phyloP scores from a whole-genome alignment of 352 stramenopile genomes.

The Globisporangium heterothallicum region DNA sequence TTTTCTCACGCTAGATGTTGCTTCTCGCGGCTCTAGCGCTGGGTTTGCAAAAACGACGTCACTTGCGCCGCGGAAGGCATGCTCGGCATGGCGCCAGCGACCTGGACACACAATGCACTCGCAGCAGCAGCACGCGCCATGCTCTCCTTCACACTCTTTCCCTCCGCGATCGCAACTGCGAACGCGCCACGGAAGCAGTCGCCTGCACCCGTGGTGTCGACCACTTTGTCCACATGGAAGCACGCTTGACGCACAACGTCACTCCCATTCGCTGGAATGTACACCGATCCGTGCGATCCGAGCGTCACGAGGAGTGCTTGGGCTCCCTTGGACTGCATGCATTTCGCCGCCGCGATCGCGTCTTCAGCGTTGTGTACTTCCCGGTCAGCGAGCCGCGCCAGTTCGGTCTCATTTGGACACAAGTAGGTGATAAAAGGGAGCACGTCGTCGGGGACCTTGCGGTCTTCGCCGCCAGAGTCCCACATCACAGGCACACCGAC shows the following conservation, averaged over 20 bases:
- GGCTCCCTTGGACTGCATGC: constrained; percentile 42
- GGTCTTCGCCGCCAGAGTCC: constrained; percentile 74
- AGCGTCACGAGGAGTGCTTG: constrained; percentile 65
- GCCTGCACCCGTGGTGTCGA: constrained; percentile 75
- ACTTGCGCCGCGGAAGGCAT: constrained; percentile 44
- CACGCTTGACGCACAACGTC: constrained; percentile 37
- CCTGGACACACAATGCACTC: constrained; percentile 63
- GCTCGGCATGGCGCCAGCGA: constrained; percentile 56
- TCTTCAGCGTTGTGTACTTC: constrained; percentile 37
- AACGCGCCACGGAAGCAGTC: constrained; percentile 77
- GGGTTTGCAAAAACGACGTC: constrained; percentile 20
- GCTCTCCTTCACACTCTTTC: constrained; percentile 36
- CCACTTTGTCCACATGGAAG: constrained; percentile 52
- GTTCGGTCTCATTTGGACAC: constrained; percentile 78
- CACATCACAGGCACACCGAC: constrained; percentile 62
- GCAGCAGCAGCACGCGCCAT: constrained; percentile 53
- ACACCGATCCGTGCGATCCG: constrained; percentile 59
- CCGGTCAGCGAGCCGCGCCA: constrained; percentile 36
- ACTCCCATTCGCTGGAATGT: constrained; percentile 28
- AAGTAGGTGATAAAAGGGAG: constrained; percentile 56
- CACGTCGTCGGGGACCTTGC: constrained; percentile 40
- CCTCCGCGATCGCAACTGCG: constrained; percentile 50
- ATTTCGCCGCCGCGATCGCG: constrained; percentile 43
- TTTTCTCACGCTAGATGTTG: no score
- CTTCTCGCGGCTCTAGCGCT: no score